Conservation (phyloP, 495 filamentous ascomycete genomes). For the Chaetomium cochliodes region DNA sequence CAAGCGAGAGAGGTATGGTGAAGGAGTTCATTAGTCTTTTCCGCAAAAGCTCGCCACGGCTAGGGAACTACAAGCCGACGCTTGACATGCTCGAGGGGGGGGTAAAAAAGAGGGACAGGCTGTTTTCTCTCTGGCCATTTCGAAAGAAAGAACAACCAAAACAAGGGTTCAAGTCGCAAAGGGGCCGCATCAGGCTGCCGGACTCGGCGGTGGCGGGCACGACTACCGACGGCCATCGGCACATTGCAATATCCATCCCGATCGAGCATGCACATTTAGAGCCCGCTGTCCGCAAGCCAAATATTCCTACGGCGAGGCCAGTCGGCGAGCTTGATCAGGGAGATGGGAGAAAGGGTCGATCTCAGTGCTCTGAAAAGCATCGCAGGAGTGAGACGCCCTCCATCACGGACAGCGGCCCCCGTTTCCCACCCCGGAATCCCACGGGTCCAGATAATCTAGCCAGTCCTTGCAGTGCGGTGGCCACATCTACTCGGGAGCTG, state of each 20-base stretch:
- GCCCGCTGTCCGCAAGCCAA: neutral
- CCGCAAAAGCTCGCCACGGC: slow-evolving; percentile 41
- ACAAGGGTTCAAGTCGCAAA: neutral
- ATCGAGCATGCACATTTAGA: slow-evolving; percentile 32
- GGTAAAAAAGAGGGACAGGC: slow-evolving; percentile 15
- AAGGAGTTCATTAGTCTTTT: slow-evolving; percentile 45
- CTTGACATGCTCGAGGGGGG: slow-evolving; percentile 24
- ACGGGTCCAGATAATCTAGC: slow-evolving; percentile 16
- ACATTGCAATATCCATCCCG: slow-evolving; percentile 56
- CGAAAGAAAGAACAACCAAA: slow-evolving; percentile 12
- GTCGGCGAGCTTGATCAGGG: neutral
- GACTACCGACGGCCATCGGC: slow-evolving; percentile 42
- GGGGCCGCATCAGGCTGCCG: slow-evolving; percentile 40
- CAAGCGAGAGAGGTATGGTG: slow-evolving; percentile 25
- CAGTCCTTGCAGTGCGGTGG: slow-evolving; percentile 17
- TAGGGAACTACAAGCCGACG: slow-evolving; percentile 41
- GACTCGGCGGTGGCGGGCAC: slow-evolving; percentile 47
- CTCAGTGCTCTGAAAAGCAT: neutral
- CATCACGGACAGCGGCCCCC: too few relatives aligned
- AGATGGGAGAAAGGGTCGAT: neutral
- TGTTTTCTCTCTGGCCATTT: slow-evolving; percentile 22
- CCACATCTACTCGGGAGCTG: slow-evolving; percentile 22
- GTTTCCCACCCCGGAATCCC: neutral
- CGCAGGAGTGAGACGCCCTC: neutral
- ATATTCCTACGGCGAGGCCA: neutral